Evolutionary conservation across 306 rosid genomes (phyloP).

Genomic region (Vachellia pachyceras): DNA sequence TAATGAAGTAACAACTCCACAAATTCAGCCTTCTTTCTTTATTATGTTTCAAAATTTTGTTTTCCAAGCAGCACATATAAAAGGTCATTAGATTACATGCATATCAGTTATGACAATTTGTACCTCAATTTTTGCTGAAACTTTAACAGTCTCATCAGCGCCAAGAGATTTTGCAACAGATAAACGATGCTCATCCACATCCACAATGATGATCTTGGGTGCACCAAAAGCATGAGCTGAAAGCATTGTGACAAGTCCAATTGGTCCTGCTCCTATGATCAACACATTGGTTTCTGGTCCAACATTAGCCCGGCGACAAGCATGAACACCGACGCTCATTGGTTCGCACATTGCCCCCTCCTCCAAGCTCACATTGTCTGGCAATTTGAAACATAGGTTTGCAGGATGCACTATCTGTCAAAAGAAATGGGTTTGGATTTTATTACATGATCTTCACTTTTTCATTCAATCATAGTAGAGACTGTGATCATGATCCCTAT

Average conservation of each 20-base stretch:
- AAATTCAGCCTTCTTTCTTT: background rate
- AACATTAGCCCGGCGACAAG: constrained; percentile 79
- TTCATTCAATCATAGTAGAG: constrained; percentile 5
- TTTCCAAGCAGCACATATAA: background rate
- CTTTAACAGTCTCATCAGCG: constrained; percentile 74
- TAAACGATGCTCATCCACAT: constrained; percentile 77
- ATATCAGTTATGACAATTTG: background rate
- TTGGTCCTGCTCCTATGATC: constrained; percentile 93
- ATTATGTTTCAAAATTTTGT: background rate
- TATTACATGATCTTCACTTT: background rate
- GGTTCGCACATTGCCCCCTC: background rate
- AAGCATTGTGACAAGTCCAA: constrained; percentile 85
- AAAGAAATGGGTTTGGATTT: constrained; percentile 21
- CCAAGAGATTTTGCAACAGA: constrained; percentile 85
- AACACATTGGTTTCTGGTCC: constrained; percentile 84
- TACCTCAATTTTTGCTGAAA: constrained; percentile 74
- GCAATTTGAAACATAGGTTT: constrained; percentile 78
- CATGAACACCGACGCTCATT: constrained; percentile 56
- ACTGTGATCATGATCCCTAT: background rate
- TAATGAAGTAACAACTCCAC: background rate
- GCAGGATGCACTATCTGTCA: constrained; percentile 86
- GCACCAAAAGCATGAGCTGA: constrained; percentile 88
- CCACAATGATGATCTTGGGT: constrained; percentile 65
- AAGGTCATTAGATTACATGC: background rate
- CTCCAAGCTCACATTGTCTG: constrained; percentile 69